These are phyloP conservation scores for Cucurbita pepo DNA, from an alignment of 306 rosid genomes.

Conservation along the genomic window DNA sequence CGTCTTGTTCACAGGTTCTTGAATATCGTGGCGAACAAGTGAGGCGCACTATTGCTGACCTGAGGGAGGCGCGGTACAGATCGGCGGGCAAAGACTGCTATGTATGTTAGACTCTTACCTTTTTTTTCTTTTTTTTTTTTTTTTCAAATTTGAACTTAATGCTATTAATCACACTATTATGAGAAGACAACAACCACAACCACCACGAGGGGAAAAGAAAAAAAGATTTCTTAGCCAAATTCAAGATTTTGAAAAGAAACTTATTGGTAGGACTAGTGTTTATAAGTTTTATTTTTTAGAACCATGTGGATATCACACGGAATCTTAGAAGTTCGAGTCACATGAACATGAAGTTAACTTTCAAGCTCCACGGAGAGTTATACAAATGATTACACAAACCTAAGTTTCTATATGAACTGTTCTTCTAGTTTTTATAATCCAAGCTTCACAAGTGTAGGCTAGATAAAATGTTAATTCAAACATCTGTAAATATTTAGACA, in stretches of 20 bases:
- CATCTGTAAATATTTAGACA: neutral
- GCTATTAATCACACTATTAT: neutral
- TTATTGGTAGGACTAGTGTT: too few species aligned
- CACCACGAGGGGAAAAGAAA: neutral
- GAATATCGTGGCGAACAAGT: constrained; percentile 99
- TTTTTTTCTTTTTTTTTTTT: neutral
- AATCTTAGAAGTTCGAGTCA: neutral
- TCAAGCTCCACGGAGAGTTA: neutral
- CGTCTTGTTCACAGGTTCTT: constrained; percentile 53
- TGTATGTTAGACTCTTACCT: constrained; percentile 27
- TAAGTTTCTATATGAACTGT: neutral
- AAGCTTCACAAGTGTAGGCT: neutral
- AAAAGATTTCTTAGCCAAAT: too few species aligned
- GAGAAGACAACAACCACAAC: neutral
- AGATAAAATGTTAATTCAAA: neutral
- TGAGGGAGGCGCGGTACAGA: constrained; percentile 83
- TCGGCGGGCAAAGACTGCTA: constrained; percentile 86
- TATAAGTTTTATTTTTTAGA: too few species aligned
- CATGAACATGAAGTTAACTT: neutral
- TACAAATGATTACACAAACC: neutral
- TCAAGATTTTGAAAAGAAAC: too few species aligned
- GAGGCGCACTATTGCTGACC: constrained; percentile 76
- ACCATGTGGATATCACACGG: too few species aligned
- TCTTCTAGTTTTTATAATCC: neutral
- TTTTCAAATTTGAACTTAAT: neutral